Base-by-base conservation (phyloP, 2,329 filamentous ascomycete species). In the Alternaria ethzedia region DNA sequence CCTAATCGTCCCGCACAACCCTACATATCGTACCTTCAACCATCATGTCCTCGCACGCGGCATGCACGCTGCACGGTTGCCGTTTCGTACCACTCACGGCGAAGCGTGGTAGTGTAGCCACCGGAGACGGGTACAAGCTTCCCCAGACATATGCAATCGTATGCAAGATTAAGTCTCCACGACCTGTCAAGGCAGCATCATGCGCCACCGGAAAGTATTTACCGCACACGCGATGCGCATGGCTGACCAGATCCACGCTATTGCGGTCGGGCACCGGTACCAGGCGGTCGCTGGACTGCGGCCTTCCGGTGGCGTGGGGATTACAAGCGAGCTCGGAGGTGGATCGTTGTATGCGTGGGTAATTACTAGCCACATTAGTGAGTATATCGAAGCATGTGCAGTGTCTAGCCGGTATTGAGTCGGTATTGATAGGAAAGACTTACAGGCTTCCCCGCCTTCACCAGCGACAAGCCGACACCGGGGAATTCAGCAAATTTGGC, bases 81-180 rank as follows among this genome's bases (percentile, higher is more conserved):
- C 58, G 62, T 65, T 70, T 57, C 17, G 69, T 74, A 60, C 47
- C 23, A 70, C 68, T 30, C 30, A 46, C 36, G 59, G 68, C 36
- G 63, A 64, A 56, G 45, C 56, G 46, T 66, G 60, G 52, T 69
- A 49, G 47, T 64, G 64, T 62, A 25, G 32, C 61, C 28, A 52
- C 26, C 61, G 65, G 69, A 47, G 12, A 63, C 71, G 71, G 71
- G 30, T 67, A 63, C 41, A 44, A 41, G 36, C 73, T 64, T 72
- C 71, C 68, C 68, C 66, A 68, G 20, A 61, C 41, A 54, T 15
- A 61, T 60, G 47, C 46, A 51, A 57, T 36, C 57, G 30, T 61
- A 62, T 57, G 55, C 49, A 51, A 55, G 54, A 62, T 50, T 57
- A n/a, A 49, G 25, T 54, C 57, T 64, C 59, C 46, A 56, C 63